These are phyloP conservation scores for Eucalyptus decipiens DNA, from an alignment of 345 rosid genomes.

Conservation along the genomic window DNA sequence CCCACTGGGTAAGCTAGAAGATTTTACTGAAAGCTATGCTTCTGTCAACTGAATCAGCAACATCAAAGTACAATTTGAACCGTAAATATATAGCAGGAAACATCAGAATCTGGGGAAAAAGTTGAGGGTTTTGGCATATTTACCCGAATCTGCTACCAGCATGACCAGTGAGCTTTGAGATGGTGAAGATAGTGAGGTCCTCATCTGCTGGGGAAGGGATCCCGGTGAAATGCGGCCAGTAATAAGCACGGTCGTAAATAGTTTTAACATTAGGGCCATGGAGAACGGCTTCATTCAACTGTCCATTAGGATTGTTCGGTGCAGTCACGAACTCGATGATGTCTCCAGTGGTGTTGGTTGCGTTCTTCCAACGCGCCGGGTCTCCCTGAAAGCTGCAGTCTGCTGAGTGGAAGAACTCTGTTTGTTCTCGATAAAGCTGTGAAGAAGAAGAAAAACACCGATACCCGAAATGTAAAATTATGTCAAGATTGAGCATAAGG, in stretches of 20 bases:
- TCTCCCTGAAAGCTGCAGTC: slow-evolving; percentile 44
- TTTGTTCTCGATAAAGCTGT: slow-evolving; percentile 32
- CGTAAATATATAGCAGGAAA: background rate
- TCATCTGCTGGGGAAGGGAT: slow-evolving; percentile 40
- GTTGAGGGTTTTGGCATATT: background rate
- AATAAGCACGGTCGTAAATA: slow-evolving; percentile 58
- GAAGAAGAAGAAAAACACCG: background rate
- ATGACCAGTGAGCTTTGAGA: slow-evolving; percentile 76
- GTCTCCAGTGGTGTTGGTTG: background rate
- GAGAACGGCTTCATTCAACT: slow-evolving; percentile 33
- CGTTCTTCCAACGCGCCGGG: slow-evolving; percentile 17
- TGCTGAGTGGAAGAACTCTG: slow-evolving; percentile 21
- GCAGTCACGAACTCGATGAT: slow-evolving; percentile 63
- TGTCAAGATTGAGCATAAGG: background rate
- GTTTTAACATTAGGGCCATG: slow-evolving; percentile 33
- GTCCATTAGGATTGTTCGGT: slow-evolving; percentile 82
- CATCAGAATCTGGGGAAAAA: background rate
- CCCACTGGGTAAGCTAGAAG: background rate
- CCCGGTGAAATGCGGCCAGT: slow-evolving; percentile 68
- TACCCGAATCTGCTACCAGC: slow-evolving; percentile 76
- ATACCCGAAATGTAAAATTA: background rate
- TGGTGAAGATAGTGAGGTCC: slow-evolving; percentile 47
- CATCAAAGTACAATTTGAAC: background rate
- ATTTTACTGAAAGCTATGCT: background rate
- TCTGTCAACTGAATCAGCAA: background rate